Percentiles rank a stretch among this genome's conserved stretches.
These are phyloP conservation scores for Hanseniaspora singularis DNA, from an alignment of 805 yeast species.

Conservation along the genomic window DNA sequence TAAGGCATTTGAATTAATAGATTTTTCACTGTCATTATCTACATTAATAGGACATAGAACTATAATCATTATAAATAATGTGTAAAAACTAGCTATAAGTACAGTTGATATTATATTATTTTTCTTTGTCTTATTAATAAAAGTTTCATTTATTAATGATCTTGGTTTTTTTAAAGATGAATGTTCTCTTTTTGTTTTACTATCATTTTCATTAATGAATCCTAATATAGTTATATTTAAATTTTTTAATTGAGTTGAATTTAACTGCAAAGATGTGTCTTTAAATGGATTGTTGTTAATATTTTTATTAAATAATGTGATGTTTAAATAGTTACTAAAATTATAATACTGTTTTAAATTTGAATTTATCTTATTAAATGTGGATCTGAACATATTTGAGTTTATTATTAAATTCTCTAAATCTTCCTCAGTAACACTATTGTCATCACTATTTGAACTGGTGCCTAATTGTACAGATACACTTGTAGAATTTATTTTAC, in stretches of 20 bases:
- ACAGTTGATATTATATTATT: too few relatives aligned
- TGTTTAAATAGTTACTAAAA: not conserved
- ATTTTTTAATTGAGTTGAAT: not conserved
- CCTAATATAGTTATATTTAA: not conserved
- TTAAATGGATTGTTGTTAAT: not conserved
- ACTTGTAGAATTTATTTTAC: not conserved
- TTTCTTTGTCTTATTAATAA: too few relatives aligned
- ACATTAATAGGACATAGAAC: too few relatives aligned
- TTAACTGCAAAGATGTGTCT: not conserved
- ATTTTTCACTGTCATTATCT: too few relatives aligned
- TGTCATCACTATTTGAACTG: not conserved
- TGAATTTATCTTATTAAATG: too few relatives aligned
- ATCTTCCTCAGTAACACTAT: not conserved
- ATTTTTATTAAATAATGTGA: not conserved
- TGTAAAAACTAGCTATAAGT: too few relatives aligned
- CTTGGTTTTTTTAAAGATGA: too few relatives aligned
- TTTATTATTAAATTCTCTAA: not conserved
- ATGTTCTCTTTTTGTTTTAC: not conserved
- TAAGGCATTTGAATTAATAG: too few relatives aligned
- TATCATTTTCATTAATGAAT: too few relatives aligned
- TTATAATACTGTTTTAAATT: not conserved
- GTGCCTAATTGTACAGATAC: not conserved
- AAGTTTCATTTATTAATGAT: too few relatives aligned
- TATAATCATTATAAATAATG: too few relatives aligned
- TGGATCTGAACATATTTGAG: not conserved